These are phyloP conservation scores for Mortierella sp. DNA, from an alignment of 371 early-diverging fungal species.

Conservation along the genomic window DNA sequence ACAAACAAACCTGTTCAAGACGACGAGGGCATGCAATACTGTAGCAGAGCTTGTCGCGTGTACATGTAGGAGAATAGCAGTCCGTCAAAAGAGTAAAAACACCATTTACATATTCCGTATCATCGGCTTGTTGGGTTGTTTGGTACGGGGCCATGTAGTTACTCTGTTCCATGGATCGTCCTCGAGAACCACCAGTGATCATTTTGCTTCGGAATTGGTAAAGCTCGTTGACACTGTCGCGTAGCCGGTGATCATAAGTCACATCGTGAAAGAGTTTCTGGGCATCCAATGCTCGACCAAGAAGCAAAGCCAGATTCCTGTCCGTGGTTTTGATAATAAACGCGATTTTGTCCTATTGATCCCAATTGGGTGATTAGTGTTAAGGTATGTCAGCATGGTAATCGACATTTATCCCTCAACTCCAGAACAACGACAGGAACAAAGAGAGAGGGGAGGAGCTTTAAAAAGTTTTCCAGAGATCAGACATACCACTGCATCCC, in stretches of 20 bases:
- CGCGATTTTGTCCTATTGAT: constrained; percentile 72
- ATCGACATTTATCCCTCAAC: background rate
- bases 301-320: constrained; percentile 83
- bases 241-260: constrained; percentile 81
- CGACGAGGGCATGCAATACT: constrained; percentile 84
- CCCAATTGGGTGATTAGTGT: background rate
- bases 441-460: background rate
- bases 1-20: constrained; percentile 61
- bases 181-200: constrained; percentile 49
- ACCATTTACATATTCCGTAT: constrained; percentile 69
- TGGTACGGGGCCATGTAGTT: constrained; percentile 43
- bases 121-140: constrained; percentile 20
- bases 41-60: constrained; percentile 84
- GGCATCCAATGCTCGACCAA: constrained; percentile 89
- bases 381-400: background rate
- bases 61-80: constrained; percentile 93
- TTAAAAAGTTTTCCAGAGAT: background rate
- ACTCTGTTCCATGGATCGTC: constrained; percentile 45
- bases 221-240: constrained; percentile 82
- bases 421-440: background rate
- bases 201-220: constrained; percentile 75
- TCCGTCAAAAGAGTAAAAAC: constrained; percentile 88
- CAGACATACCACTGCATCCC: constrained; percentile 82
- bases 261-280: constrained; percentile 93
- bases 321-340: constrained; percentile 83